A percentile compares a stretch with the other conserved stretches of the same genome.
Evolutionary conservation across 768 basidiomycete genomes (phyloP).

Genomic region (Mycena pura): DNA sequence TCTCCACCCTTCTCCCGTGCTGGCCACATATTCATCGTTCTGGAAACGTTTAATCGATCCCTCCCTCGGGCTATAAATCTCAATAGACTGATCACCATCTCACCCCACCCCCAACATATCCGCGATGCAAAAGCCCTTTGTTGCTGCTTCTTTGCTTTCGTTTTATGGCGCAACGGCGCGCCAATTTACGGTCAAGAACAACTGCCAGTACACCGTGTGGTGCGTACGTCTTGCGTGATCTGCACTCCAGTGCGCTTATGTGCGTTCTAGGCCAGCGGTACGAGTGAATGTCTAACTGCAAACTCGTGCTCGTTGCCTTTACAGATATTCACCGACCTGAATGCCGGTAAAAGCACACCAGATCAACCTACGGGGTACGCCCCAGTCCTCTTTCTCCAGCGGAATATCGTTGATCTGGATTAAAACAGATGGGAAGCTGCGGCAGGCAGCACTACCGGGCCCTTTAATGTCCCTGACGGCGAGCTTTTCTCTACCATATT

Average conservation of each 20-base stretch:
- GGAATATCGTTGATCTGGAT: too few species aligned
- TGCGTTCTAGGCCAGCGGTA: not conserved
- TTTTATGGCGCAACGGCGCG: conserved; percentile 18
- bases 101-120: not conserved
- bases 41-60: not conserved
- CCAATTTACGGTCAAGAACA: conserved; percentile 50
- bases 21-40: conserved; percentile 6
- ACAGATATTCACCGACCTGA: conserved; percentile 48
- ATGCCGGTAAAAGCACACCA: conserved; percentile 34
- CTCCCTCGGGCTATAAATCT: too few species aligned
- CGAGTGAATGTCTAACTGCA: too few species aligned
- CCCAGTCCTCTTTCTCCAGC: too few species aligned
- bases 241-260: not conserved
- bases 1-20: not conserved
- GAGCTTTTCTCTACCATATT: conserved; percentile 20
- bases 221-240: conserved; percentile 12
- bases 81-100: not conserved
- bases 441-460: not conserved
- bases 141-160: conserved; percentile 6
- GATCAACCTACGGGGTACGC: conserved; percentile 41
- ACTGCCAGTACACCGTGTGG: conserved; percentile 51
- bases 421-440: conserved; percentile 6
- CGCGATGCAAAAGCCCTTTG: not conserved
- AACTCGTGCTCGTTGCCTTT: not conserved
- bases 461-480: conserved; percentile 9